Evolutionary conservation across 163 green algal genomes (phyloP).

Genomic region (Picocystis sp.): DNA sequence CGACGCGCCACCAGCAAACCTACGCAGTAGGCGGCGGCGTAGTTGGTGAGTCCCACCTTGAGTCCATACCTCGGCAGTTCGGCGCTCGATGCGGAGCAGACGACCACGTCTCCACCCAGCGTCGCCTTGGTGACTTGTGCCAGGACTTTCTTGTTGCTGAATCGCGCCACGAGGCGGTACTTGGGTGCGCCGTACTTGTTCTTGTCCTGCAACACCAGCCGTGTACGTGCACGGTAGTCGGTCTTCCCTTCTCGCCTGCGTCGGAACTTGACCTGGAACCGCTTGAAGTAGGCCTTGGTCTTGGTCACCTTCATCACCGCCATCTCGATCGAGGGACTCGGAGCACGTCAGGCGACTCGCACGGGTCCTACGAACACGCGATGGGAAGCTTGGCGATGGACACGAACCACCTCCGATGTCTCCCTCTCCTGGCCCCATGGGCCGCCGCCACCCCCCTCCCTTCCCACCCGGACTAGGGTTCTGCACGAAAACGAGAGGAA

Average conservation of each 20-base stretch:
- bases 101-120: constrained; percentile 76
- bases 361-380: too few species aligned
- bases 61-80: constrained; percentile 90
- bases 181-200: constrained; percentile 96
- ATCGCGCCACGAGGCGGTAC: constrained; percentile 85
- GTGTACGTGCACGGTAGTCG: constrained; percentile 74
- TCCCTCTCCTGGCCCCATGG: too few species aligned
- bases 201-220: constrained; percentile 94
- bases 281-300: constrained; percentile 68
- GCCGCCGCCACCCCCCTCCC: too few species aligned
- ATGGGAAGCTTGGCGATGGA: too few species aligned
- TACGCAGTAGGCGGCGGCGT: constrained; percentile 80
- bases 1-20: constrained; percentile 87
- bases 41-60: constrained; percentile 90
- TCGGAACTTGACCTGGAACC: constrained; percentile 92
- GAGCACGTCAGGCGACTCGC: too few species aligned
- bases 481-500: too few species aligned
- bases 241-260: constrained; percentile 65
- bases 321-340: constrained; percentile 19
- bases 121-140: constrained; percentile 86
- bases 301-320: constrained; percentile 75
- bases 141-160: constrained; percentile 83
- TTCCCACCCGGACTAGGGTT: too few species aligned
- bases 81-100: constrained; percentile 70
- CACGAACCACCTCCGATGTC: too few species aligned